phyloP scores from a whole-genome alignment of 1,139 yeast species.

The Candida glucosophila region DNA sequence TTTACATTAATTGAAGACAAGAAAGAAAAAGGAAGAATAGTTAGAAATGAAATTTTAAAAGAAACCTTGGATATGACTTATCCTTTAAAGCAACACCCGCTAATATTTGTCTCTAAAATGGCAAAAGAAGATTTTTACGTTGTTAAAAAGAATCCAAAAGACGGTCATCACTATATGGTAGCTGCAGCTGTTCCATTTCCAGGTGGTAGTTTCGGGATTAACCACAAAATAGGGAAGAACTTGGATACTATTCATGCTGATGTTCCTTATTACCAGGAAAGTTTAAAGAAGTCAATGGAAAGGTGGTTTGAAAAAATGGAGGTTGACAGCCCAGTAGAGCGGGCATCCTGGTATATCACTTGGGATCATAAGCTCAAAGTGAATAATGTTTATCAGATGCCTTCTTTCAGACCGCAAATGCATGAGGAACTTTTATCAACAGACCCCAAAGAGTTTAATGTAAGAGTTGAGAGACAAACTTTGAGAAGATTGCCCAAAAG shows the following conservation, averaged over 20 bases:
- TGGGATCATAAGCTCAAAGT: slow-evolving; percentile 59
- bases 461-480: slow-evolving; percentile 53
- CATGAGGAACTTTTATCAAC: slow-evolving; percentile 23
- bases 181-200: slow-evolving; percentile 78
- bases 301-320: slow-evolving; percentile 60
- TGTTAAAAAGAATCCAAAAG: slow-evolving; percentile 43
- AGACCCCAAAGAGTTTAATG: slow-evolving; percentile 40
- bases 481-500: slow-evolving; percentile 41
- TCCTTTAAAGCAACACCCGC: slow-evolving; percentile 57
- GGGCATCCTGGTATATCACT: slow-evolving; percentile 70
- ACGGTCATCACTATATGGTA: slow-evolving; percentile 53
- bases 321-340: slow-evolving; percentile 54
- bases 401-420: slow-evolving; percentile 19
- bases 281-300: slow-evolving; percentile 65
- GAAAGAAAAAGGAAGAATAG: slow-evolving; percentile 24
- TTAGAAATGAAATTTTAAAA: slow-evolving; percentile 53
- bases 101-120: slow-evolving; percentile 53
- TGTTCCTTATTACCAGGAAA: slow-evolving; percentile 65
- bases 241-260: slow-evolving; percentile 59
- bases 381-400: slow-evolving; percentile 46
- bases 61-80: slow-evolving; percentile 51
- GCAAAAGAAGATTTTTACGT: slow-evolving; percentile 71
- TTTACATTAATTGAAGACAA: slow-evolving; percentile 43
- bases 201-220: slow-evolving; percentile 64
- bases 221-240: slow-evolving; percentile 49